Conservation (phyloP, 2,329 filamentous ascomycete genomes). For the Colletotrichum shisoi region DNA sequence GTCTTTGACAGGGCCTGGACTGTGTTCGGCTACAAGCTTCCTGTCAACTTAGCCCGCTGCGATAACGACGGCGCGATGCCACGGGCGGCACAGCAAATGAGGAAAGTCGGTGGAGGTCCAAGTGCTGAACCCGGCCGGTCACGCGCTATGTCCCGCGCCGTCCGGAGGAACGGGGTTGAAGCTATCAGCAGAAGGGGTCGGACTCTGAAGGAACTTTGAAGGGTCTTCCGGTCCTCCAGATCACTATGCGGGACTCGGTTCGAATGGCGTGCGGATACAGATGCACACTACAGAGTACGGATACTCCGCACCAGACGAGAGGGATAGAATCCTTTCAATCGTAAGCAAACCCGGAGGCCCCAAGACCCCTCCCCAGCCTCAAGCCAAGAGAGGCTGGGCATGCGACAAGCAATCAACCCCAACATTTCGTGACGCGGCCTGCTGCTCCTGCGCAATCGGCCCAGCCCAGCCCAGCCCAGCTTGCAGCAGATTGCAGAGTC, state of each 20-base stretch:
- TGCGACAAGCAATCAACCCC: slow-evolving; percentile 3
- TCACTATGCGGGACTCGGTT: neutral
- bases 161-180: neutral
- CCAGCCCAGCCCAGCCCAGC: neutral
- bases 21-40: slow-evolving; percentile 11
- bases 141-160: slow-evolving; percentile 2
- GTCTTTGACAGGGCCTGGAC: slow-evolving; percentile 64
- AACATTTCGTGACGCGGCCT: slow-evolving; percentile 18
- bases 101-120: neutral
- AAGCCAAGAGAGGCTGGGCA: slow-evolving; percentile 9
- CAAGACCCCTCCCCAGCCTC: neutral
- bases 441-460: neutral
- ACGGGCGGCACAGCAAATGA: slow-evolving; percentile 13
- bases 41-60: slow-evolving; percentile 7
- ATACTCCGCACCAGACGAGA: neutral
- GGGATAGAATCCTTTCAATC: neutral
- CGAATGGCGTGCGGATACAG: neutral
- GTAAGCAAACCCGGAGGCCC: neutral
- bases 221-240: slow-evolving; percentile 5
- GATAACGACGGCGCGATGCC: slow-evolving; percentile 21
- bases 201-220: too few species aligned
- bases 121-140: slow-evolving; percentile 1
- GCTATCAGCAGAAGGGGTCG: neutral
- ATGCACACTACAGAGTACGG: too few species aligned
- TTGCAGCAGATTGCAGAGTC: too few species aligned